Base-by-base conservation (phyloP, 257 asterid genomes). In the Solanum corneliomulleri region DNA sequence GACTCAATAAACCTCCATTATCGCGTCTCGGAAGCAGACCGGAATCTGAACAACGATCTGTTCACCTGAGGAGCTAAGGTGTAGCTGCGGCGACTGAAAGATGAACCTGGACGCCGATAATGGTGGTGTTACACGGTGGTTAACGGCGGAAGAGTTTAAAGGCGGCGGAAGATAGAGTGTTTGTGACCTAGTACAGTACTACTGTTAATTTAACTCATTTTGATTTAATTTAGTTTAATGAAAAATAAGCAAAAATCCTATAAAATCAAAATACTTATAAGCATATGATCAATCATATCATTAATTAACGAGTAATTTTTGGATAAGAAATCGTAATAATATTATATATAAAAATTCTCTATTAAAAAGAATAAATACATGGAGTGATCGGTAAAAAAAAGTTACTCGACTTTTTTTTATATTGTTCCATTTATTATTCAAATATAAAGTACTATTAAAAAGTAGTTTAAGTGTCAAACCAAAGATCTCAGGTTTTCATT, bases 301-400 rank as follows among this genome's bases (percentile, higher is more conserved):
- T 39, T 41, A 1, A 41, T 10, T 9, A 9, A 41, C 9, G 3
- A 0, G 44, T 41, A 9, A 2, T 9, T 41, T 41, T 0, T 41
- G 11, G 3, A 42, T 4, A 52, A 52, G 10, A 52, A 52, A 18
- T 23, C 4, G 1, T 8, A 52, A 16, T 16, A 11, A 52, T 52
- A 52, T 18, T 37, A 37, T 6, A 37, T 37, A 37, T 37, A 18
- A 56, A 56, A 18, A 20, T 0, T 20, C 25, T 7, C 25, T 56
- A 56, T 56, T 56, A 7, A 20, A 56, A 56, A 4, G 8, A 56
- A 7, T 3, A 20, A 56, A 56, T 56, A 56, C 5, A 56, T 20
- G 11, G 0, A 56, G 66, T 7, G 25, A 56, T 56, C 1, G 25
- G 11, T 56, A 2, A 56, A 56, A 56, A 56, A 7, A 1, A 56